These are phyloP conservation scores for Ustilaginoidea virens DNA, from an alignment of 2,329 filamentous ascomycete genomes.

Conservation along the genomic window DNA sequence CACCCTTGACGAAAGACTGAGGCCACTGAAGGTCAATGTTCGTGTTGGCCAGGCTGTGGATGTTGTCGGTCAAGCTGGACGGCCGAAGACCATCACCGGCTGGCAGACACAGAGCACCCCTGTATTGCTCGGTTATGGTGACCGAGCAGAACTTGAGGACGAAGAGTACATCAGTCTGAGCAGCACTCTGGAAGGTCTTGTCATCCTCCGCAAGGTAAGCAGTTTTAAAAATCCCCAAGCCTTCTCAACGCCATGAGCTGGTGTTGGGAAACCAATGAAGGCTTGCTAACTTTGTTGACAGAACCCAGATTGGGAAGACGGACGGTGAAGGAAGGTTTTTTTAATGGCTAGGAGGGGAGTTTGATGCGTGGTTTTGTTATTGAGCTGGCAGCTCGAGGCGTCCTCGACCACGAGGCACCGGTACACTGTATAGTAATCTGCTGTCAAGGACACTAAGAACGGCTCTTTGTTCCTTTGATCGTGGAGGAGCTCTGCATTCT, in stretches of 20 bases:
- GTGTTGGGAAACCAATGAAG: too few species aligned
- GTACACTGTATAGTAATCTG: slow-evolving; percentile 19
- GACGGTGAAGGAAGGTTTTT: too few species aligned
- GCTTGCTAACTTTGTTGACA: slow-evolving; percentile 10
- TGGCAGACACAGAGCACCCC: slow-evolving; percentile 99
- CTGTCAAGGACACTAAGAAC: slow-evolving; percentile 1
- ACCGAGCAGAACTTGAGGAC: slow-evolving; percentile 91
- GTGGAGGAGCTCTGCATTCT: slow-evolving; percentile 9
- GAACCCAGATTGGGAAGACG: slow-evolving; percentile 25
- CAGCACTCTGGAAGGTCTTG: slow-evolving; percentile 82
- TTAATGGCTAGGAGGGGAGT: too few species aligned
- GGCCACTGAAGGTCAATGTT: slow-evolving; percentile 89
- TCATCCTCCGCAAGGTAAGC: slow-evolving; percentile 89
- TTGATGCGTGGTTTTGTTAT: too few species aligned
- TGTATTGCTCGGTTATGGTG: slow-evolving; percentile 83
- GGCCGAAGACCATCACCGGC: slow-evolving; percentile 96
- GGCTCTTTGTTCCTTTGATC: too few species aligned
- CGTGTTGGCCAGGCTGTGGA: slow-evolving; percentile 96
- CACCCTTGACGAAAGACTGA: slow-evolving; percentile 85
- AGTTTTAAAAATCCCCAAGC: too few species aligned
- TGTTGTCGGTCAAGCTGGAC: slow-evolving; percentile 89
- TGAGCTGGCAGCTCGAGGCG: slow-evolving; percentile 1
- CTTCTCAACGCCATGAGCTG: too few species aligned
- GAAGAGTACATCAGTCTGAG: slow-evolving; percentile 92
- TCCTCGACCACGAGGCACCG: slow-evolving; percentile 4